Base-by-base conservation (phyloP, 2,329 filamentous ascomycete species). In the Xylaria sp. region DNA sequence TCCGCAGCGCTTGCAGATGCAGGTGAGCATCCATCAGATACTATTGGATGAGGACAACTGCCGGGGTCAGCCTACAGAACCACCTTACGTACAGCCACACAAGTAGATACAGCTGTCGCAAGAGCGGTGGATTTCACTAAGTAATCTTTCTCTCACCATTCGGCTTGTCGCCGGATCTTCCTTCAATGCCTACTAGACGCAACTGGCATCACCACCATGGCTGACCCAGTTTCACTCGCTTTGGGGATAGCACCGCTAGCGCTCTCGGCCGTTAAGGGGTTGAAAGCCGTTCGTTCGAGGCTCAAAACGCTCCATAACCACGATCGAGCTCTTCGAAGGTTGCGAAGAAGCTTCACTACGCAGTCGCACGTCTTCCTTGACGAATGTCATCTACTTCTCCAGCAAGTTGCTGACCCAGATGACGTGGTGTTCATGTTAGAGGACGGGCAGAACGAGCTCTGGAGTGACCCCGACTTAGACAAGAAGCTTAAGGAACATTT, bases 221-320 rank as follows among this genome's bases (percentile, higher is more conserved):
- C 65, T 15, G 65, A 67, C 14, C 51, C 51, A 12, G 15, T 54
- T 19, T 54, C 51, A 43, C 59, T 67, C 47, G 62, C 62, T 2
- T 59, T 67, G 28, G 66, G 59, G 11, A 65, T 68, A 46, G n/a
- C 64, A 17, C 64, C 66, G 5, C 42, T 68, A 6, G 62, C 55
- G 23, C 37, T 65, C 12, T 42, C 31, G 19, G 60, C 65, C 25
- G 51, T 67, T 17, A 64, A 67, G 28, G 65, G 62, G 11, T 53
- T 64, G 5, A 42, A 43, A 15, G 37, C 57, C 11, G 56, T 54
- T 9, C 52, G 58, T 25, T 65, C 63, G 49, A 65, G 40, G 38
- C 49, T 69, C 7, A 67, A 64, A 37, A 49, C 61, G 4, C 58
- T 69, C 23, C 60, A 47, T 15, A 55, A 64, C 40, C 63, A 61